phyloP scores from a whole-genome alignment of 2,329 filamentous ascomycete species.

The Fusarium chuoi region DNA sequence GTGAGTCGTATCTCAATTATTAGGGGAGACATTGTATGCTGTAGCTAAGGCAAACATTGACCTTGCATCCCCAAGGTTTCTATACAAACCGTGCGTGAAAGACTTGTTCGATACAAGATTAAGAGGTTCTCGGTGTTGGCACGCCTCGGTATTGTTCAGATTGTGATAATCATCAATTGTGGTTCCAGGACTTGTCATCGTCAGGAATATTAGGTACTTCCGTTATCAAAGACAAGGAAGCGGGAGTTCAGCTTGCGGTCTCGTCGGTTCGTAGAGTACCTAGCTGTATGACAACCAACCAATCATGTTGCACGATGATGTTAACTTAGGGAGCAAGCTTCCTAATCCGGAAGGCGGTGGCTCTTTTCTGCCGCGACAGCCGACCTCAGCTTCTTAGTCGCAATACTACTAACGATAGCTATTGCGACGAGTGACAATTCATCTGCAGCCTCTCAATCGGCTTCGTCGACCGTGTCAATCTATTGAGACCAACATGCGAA shows the following conservation, averaged over 20 bases:
- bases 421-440: conserved; percentile 18
- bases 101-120: background rate
- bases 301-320: conserved; percentile 29
- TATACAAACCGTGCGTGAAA: background rate
- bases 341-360: conserved; percentile 43
- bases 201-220: background rate
- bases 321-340: background rate
- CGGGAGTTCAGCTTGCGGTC: background rate
- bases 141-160: background rate
- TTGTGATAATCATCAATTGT: background rate
- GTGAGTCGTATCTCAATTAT: background rate
- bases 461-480: conserved; percentile 21
- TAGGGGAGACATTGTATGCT: background rate
- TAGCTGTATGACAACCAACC: background rate
- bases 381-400: conserved; percentile 34
- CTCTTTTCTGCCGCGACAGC: conserved; percentile 43
- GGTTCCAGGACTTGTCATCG: background rate
- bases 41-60: background rate
- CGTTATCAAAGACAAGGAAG: background rate
- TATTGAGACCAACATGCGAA: conserved; percentile 38
- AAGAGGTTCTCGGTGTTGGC: background rate
- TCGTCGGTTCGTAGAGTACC: background rate
- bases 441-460: conserved; percentile 7
- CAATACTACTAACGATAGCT: conserved; percentile 14
- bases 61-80: background rate